A percentile compares a stretch with the other conserved stretches of the same genome.
Evolutionary conservation across 1,284 basidiomycete genomes (phyloP).

Genomic region (Trichosporon faecale): DNA sequence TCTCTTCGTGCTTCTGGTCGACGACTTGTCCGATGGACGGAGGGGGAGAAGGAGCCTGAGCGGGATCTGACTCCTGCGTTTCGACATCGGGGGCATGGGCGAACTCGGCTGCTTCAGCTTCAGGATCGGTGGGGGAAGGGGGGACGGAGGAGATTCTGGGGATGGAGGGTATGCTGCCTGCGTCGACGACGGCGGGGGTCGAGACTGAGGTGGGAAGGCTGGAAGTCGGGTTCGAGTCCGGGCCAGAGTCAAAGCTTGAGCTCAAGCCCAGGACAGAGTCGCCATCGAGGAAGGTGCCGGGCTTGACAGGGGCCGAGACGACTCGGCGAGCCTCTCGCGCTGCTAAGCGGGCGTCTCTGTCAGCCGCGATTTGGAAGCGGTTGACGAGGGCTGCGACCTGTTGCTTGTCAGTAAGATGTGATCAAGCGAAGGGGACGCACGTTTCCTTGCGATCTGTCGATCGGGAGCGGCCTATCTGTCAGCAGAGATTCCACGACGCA

Average conservation of each 20-base stretch:
- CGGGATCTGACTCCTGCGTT: not conserved
- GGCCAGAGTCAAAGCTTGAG: not conserved
- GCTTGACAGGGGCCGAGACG: not conserved
- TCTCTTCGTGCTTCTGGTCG: not conserved
- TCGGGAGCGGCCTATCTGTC: slow-evolving; percentile 26
- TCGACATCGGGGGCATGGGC: not conserved
- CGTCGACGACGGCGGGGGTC: not conserved
- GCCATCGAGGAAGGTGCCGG: not conserved
- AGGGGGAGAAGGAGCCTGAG: not conserved
- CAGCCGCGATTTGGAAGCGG: slow-evolving; percentile 28
- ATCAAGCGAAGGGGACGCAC: slow-evolving; percentile 14
- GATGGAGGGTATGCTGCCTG: not conserved
- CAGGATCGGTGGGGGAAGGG: not conserved
- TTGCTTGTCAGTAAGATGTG: slow-evolving; percentile 15
- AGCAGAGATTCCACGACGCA: not conserved
- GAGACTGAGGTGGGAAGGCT: not conserved
- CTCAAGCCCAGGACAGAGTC: not conserved
- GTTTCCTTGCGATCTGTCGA: slow-evolving; percentile 27
- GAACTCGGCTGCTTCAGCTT: not conserved
- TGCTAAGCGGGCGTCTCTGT: slow-evolving; percentile 20
- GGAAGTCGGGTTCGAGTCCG: not conserved
- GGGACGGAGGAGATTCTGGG: not conserved
- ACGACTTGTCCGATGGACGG: not conserved
- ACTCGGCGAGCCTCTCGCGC: slow-evolving; percentile 22
- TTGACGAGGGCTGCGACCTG: slow-evolving; percentile 30